phyloP scores from a whole-genome alignment of 2,329 filamentous ascomycete genomes.

The Xylaria sp. region DNA sequence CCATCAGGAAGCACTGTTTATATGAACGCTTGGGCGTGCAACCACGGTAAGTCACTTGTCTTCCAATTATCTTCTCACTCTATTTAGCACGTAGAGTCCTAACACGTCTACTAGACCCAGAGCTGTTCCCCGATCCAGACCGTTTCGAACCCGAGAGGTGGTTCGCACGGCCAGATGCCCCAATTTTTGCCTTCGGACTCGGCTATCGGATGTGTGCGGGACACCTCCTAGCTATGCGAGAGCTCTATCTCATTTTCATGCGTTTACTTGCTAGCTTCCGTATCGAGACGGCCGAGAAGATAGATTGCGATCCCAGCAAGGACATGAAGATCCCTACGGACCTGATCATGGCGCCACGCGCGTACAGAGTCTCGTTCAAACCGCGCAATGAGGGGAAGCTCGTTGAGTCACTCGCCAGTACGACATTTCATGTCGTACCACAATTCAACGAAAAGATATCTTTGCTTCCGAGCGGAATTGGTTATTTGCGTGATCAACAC shows the following conservation, averaged over 20 bases:
- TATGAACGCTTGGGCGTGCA: conserved; percentile 56
- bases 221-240: conserved; percentile 37
- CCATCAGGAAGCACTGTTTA: conserved; percentile 81
- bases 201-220: conserved; percentile 41
- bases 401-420: conserved; percentile 19
- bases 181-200: conserved; percentile 38
- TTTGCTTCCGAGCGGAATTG: background rate
- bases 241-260: conserved; percentile 42
- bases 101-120: conserved; percentile 28
- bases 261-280: conserved; percentile 37
- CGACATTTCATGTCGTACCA: no score
- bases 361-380: conserved; percentile 35
- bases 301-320: conserved; percentile 36
- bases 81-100: background rate
- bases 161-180: conserved; percentile 36
- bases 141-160: conserved; percentile 37
- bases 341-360: conserved; percentile 36
- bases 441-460: background rate
- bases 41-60: conserved; percentile 31
- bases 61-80: background rate
- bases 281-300: conserved; percentile 28
- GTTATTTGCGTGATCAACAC: background rate
- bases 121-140: conserved; percentile 37
- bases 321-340: conserved; percentile 40
- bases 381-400: conserved; percentile 33